Evolutionary conservation across 495 filamentous ascomycete species (phyloP), one percentile per base, ranked within the genome.

Genomic region (Hypoxylon perforatum): DNA sequence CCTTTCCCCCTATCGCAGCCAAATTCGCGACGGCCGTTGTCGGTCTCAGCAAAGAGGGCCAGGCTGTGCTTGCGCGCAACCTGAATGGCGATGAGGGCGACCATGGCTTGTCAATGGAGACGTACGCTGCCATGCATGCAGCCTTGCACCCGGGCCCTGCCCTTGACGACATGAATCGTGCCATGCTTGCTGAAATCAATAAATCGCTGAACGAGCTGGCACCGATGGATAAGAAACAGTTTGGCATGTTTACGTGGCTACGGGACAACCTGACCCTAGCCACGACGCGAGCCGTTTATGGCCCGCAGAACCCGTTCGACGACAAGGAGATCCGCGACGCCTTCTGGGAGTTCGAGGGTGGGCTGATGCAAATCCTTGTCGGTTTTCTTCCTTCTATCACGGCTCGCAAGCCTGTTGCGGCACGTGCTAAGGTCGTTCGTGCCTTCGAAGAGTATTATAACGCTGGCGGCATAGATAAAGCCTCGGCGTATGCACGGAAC

Each of bases 221-320:
- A 33, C 60, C 65, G 49, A 61, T 64, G 21, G 28, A 22, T 9
- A 54, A 54, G 19, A 45, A 41, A 44, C 19, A 54, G 30, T 52
- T 71, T 25, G 48, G 62, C 18, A 41, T 74, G 17, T 67, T 64
- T 35, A 11, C 38, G 14, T 87, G 82, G 82, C 69, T 80, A 42
- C 71, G 65, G 2, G 71, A 78, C 44, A 70, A 75, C n/a, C 77
- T 84, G 9, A 84, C 80, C 0, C 62, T 71, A 22, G 83, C 84
- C 2, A 84, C 80, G n/a, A 85, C 82, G 0, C 69, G 79, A 14
- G 67, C 81, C 5, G 74, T 78, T 0, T 87, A 86, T 62, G 84
- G 85, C 0, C 78, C 77, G 0, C 39, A 75, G 59, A 86, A 85
- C 61, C 85, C 83, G 9, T 86, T 78, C 58, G 70, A 76, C 28